Evolutionary conservation across 2,329 filamentous ascomycete genomes (phyloP).

Genomic region (Madurella fahalii): DNA sequence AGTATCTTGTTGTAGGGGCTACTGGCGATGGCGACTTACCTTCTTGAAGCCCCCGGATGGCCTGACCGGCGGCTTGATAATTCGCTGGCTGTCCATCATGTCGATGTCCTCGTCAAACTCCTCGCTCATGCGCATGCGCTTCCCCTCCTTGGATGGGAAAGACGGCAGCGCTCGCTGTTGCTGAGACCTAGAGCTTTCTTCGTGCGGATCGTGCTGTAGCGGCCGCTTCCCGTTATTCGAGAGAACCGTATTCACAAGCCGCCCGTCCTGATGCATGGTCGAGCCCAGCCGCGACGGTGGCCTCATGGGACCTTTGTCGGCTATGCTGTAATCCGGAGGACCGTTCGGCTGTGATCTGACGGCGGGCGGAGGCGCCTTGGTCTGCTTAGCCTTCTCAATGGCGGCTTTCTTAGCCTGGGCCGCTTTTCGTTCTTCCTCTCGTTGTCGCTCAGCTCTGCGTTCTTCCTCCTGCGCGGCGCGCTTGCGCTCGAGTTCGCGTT

Average conservation of each 20-base stretch:
- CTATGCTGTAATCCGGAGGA: slow-evolving; percentile 41
- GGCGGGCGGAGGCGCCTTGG: slow-evolving; percentile 58
- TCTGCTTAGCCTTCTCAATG: slow-evolving; percentile 63
- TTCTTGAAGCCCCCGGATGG: slow-evolving; percentile 69
- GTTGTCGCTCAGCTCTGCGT: slow-evolving; percentile 55
- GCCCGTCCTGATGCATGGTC: slow-evolving; percentile 54
- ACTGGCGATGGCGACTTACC: slow-evolving; percentile 41
- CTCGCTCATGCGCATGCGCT: slow-evolving; percentile 75
- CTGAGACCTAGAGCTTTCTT: slow-evolving; percentile 48
- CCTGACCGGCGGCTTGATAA: slow-evolving; percentile 77
- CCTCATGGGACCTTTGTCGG: slow-evolving; percentile 36
- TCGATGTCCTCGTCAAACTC: slow-evolving; percentile 62
- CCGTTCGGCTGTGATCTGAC: slow-evolving; percentile 52
- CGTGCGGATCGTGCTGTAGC: slow-evolving; percentile 60
- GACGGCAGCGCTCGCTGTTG: slow-evolving; percentile 52
- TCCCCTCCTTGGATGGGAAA: slow-evolving; percentile 67
- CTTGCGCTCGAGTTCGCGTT: slow-evolving; percentile 76
- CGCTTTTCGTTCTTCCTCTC: slow-evolving; percentile 57
- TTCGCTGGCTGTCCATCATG: slow-evolving; percentile 48
- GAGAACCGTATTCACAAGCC: slow-evolving; percentile 56
- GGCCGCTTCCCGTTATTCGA: slow-evolving; percentile 68
- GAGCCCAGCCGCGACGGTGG: slow-evolving; percentile 58
- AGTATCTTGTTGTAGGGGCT: slow-evolving; percentile 26
- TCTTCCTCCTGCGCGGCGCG: slow-evolving; percentile 65
- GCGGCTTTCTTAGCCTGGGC: slow-evolving; percentile 48